Evolutionary conservation across 768 basidiomycete species (phyloP).

Genomic region (Pulveroboletus ravenelii): DNA sequence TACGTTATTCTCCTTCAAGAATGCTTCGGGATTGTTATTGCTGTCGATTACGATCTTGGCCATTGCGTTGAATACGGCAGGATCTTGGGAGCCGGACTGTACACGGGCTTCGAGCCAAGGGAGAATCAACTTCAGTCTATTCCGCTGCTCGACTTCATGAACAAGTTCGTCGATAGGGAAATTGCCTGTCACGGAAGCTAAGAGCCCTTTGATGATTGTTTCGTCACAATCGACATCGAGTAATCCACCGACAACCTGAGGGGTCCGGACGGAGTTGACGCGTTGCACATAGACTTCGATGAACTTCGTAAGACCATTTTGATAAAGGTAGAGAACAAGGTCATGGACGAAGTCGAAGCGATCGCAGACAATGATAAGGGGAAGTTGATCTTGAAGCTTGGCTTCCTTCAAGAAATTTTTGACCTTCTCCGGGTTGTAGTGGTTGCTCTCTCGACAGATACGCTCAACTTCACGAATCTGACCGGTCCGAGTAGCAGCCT

Average conservation of each 20-base stretch:
- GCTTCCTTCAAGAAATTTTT: constrained; percentile 99
- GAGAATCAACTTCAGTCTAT: constrained; percentile 92
- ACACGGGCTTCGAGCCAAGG: constrained; percentile 96
- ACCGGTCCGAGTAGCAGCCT: constrained; percentile 95
- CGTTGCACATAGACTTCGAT: constrained; percentile 99
- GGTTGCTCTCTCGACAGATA: constrained; percentile 95
- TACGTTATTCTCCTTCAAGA: constrained; percentile 98
- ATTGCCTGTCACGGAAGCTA: constrained; percentile 91
- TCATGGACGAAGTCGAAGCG: constrained; percentile 99
- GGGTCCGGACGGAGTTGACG: constrained; percentile 95
- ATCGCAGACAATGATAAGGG: constrained; percentile 99
- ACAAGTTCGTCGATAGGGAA: constrained; percentile 99
- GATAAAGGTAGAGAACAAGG: constrained; percentile 96
- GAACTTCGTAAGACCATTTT: constrained; percentile 93
- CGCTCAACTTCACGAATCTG: constrained; percentile 99
- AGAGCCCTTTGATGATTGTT: constrained; percentile 87
- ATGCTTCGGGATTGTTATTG: constrained; percentile 96
- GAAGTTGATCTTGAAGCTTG: constrained; percentile 92
- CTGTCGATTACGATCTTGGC: constrained; percentile 99
- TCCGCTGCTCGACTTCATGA: constrained; percentile 93
- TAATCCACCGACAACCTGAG: constrained; percentile 93
- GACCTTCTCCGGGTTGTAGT: constrained; percentile 99
- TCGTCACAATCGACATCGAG: constrained; percentile 99
- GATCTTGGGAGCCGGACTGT: constrained; percentile 89
- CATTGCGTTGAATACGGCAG: constrained; percentile 92